Evolutionary conservation across 306 rosid species (phyloP), one percentile per base, ranked within the genome.

Genomic region (Cucumis sativus): DNA sequence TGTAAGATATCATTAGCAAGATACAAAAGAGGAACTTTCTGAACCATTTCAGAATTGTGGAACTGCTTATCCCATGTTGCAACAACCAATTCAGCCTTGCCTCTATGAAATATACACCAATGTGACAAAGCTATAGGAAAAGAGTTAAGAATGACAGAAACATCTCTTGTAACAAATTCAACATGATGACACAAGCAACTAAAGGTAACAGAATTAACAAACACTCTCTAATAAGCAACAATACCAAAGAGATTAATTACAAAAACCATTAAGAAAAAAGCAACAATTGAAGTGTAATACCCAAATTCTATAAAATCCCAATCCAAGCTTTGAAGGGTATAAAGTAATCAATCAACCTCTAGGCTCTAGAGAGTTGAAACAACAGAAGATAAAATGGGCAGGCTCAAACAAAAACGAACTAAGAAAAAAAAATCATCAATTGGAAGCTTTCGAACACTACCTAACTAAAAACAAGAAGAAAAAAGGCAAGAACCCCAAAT

Each of bases 1-100:
- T 95, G 99, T 73, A 95, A 77, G 84, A 95, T 90, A 87, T 95
- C 99, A 84, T 95, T 95, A 9, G 99, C 96, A 74, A 95, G 97
- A 81, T 90, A 92, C 80, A 95, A 83, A 74, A 95, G 96, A 69
- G 93, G 93, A 49, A 92, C 89, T 82, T 83, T 87, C 65, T 88
- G 92, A 75, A 10, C 83, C 86, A 84, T 86, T 81, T 92, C 85
- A 68, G 91, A 84, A 78, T 78, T 76, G 65, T 79, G 91, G 82
- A 95, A 89, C 45, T 90, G 97, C 64, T 84, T 90, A 79, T 84
- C 87, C 99, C 99, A 95, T 83, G 97, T 92, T 78, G 80, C 78
- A 60, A 95, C 96, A 74, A 95, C 97, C 77, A 89, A 82, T 81
- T 92, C 93, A 15, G 99, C 99, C 79, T 92, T 86, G 84, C 93